Base-by-base conservation (phyloP, 495 filamentous ascomycete genomes). In the Penicillium parvum region DNA sequence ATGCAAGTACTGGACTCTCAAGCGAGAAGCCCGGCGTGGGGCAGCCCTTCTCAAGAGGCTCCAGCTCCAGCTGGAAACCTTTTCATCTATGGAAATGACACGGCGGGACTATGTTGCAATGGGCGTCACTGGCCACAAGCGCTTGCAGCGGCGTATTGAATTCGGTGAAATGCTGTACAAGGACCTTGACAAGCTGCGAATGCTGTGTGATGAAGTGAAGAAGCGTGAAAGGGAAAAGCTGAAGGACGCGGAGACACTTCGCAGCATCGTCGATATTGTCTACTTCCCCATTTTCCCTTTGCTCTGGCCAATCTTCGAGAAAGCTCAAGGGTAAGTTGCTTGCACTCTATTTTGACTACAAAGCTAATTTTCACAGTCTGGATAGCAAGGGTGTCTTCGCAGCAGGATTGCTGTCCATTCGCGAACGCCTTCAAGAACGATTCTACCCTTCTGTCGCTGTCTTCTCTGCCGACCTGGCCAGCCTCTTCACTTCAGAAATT, bases 1-100 rank as follows among this genome's bases (percentile, higher is more conserved):
- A 2, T 96, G 90, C 69, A 88, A 87, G 48, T 99, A 96, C 64
- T 99, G 92, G 92, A 97, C 92, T 0, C 69, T 97, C 38, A 99
- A 99, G 64, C 78, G 92, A 26, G 92, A 99, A 63, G 86, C 91
- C 29, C 76, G 92, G 25, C 76, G 92, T 47, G 92, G 92, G 21
- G 92, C 92, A 11, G 86, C 91, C 12, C 71, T 97, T 29, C 74
- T 99, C 36, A 96, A 96, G 66, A 81, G 92, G 26, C 73, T 97
- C 7, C 92, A 98, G 57, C 64, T 96, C 22, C 90, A 95, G 63
- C 52, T 72, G 1, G 91, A 96, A 57, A 84, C 87, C 1, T 98
- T 97, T 61, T 88, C 90, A 0, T 92, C 88, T 0, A 92, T 95
- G 83, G 94, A 99, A 65, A 85, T 99, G 51, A 94, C 90, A 1